A percentile compares a stretch with the other conserved stretches of the same genome.
These are phyloP conservation scores for Diplotaxis tenuifolia DNA, from an alignment of 345 rosid genomes.

Conservation along the genomic window DNA sequence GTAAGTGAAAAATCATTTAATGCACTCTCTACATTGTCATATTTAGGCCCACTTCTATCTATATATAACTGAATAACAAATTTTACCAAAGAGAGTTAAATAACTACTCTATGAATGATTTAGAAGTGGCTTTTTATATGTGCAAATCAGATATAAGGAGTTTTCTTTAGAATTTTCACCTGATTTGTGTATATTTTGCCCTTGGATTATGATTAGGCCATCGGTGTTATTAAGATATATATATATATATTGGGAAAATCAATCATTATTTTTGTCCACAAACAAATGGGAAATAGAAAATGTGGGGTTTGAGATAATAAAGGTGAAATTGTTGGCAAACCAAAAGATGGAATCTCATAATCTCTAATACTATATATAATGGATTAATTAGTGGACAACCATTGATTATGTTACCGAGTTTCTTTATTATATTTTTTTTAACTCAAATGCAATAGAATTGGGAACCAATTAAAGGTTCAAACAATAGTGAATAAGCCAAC, in stretches of 20 bases:
- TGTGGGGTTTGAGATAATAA: constrained; percentile 30
- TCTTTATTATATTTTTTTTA: too few relatives aligned
- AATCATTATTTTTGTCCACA: constrained; percentile 18
- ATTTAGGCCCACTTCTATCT: constrained; percentile 25
- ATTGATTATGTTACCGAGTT: constrained; percentile 27
- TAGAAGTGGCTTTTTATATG: neutral
- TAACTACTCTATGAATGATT: neutral
- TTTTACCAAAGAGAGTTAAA: too few relatives aligned
- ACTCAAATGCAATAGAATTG: too few relatives aligned
- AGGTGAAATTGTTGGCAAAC: constrained; percentile 19
- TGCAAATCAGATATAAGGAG: neutral
- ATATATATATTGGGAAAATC: too few relatives aligned
- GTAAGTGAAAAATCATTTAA: constrained; percentile 24
- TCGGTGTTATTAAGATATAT: neutral
- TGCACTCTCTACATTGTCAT: constrained; percentile 31
- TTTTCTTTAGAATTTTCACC: neutral
- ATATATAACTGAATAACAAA: too few relatives aligned
- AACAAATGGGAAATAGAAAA: constrained; percentile 13
- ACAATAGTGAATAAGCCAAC: too few relatives aligned
- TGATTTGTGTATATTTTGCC: neutral
- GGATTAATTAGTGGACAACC: constrained; percentile 37
- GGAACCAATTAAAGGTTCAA: too few relatives aligned
- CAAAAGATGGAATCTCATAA: constrained; percentile 17
- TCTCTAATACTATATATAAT: constrained; percentile 3
- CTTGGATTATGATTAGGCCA: neutral